Evolutionary conservation across 495 filamentous ascomycete genomes (phyloP).

Genomic region (Bombardia bombarda): DNA sequence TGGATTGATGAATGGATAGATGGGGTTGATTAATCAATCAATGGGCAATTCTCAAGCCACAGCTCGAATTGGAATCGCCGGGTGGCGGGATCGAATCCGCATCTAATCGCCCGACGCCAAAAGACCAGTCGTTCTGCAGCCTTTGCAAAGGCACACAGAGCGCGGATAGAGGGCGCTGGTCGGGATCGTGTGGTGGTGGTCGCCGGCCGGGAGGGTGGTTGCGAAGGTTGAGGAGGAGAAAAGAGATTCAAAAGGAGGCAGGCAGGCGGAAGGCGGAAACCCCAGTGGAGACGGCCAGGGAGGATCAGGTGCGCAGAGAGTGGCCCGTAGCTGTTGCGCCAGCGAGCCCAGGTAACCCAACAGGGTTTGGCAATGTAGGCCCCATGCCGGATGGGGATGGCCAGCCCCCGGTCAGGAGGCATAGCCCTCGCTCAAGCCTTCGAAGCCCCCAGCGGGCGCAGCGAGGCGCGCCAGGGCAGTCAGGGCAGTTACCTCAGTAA

Average conservation of each 20-base stretch:
- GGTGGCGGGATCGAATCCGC: not conserved
- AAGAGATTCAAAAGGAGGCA: constrained; percentile 2
- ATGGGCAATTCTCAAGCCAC: not conserved
- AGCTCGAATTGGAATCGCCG: not conserved
- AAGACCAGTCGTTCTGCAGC: not conserved
- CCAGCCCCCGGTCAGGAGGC: no score
- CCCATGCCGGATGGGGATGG: not conserved
- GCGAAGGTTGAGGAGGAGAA: not conserved
- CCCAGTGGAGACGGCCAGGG: constrained; percentile 6
- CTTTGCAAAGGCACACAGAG: not conserved
- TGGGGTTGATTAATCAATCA: not conserved
- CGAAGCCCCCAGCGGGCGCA: no score
- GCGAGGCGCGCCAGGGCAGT: no score
- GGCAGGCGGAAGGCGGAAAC: not conserved
- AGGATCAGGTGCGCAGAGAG: constrained; percentile 9
- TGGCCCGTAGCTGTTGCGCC: not conserved
- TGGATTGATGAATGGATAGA: no score
- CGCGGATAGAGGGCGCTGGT: not conserved
- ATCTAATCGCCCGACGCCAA: not conserved
- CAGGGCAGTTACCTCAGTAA: no score
- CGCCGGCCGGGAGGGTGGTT: not conserved
- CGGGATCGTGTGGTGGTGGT: no score
- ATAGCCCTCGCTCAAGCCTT: no score
- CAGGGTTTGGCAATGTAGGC: not conserved
- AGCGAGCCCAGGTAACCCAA: not conserved